A percentile compares a stretch with the other conserved stretches of the same genome.
These are phyloP conservation scores for Alternaria hordeiaustralica DNA, from an alignment of 2,329 filamentous ascomycete genomes.

Conservation along the genomic window DNA sequence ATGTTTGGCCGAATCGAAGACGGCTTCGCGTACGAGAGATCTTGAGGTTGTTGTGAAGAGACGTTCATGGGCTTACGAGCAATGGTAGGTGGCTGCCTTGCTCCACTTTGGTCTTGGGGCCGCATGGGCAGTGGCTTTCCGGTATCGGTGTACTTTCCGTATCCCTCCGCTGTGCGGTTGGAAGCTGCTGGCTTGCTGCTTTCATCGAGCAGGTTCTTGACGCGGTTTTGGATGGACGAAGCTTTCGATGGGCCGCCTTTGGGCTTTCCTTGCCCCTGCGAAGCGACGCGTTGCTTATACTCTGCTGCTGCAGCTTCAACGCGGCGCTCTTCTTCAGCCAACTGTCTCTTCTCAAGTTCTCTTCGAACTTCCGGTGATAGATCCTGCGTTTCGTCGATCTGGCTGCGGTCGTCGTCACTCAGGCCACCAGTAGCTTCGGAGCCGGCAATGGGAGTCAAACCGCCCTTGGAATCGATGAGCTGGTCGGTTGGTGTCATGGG, in stretches of 20 bases:
- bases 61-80: constrained; percentile 58
- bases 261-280: constrained; percentile 60
- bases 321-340: constrained; percentile 87
- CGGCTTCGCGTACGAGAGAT: constrained; percentile 38
- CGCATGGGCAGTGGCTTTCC: constrained; percentile 39
- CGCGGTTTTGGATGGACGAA: constrained; percentile 87
- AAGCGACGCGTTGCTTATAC: constrained; percentile 77
- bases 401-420: constrained; percentile 71
- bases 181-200: constrained; percentile 61
- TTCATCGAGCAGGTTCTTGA: constrained; percentile 84
- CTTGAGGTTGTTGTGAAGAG: constrained; percentile 22
- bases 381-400: constrained; percentile 70
- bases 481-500: constrained; percentile 36
- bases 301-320: constrained; percentile 89
- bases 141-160: constrained; percentile 78
- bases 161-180: constrained; percentile 82
- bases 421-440: constrained; percentile 74
- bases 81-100: constrained; percentile 32
- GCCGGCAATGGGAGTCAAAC: constrained; percentile 71
- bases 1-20: constrained; percentile 29
- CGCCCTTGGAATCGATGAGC: constrained; percentile 28
- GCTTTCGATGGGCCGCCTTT: constrained; percentile 64
- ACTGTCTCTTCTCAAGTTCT: constrained; percentile 80
- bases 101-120: constrained; percentile 35
- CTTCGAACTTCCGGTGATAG: constrained; percentile 87